Conservation (phyloP, 2,329 filamentous ascomycete species). For the Colletotrichum abscissum region DNA sequence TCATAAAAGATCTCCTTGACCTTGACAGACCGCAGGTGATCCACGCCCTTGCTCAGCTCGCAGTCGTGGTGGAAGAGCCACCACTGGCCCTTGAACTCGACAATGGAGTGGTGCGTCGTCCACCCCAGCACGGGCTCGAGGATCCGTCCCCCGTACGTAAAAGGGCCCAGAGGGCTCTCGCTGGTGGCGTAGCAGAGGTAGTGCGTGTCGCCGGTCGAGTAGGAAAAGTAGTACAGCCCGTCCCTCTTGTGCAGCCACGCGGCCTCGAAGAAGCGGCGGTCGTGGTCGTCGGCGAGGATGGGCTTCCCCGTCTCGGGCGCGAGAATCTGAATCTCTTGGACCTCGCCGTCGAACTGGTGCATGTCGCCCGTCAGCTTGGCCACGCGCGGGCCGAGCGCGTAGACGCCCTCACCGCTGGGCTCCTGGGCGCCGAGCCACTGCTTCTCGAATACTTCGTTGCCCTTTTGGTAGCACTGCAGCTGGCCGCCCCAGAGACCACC, state of each 20-base stretch:
- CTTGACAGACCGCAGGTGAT: slow-evolving; percentile 80
- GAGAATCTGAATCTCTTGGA: slow-evolving; percentile 72
- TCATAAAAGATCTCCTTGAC: slow-evolving; percentile 81
- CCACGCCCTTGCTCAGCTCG: slow-evolving; percentile 73
- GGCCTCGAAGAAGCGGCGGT: slow-evolving; percentile 82
- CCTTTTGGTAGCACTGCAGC: slow-evolving; percentile 77
- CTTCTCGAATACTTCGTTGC: slow-evolving; percentile 65
- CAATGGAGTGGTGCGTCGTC: slow-evolving; percentile 86
- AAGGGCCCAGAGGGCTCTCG: slow-evolving; percentile 74
- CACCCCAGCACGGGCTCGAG: slow-evolving; percentile 82
- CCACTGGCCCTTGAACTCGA: slow-evolving; percentile 78
- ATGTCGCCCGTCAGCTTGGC: slow-evolving; percentile 74
- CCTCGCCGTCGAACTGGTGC: slow-evolving; percentile 66
- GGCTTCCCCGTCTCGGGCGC: slow-evolving; percentile 69
- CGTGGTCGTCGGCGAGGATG: slow-evolving; percentile 75
- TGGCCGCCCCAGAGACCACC: slow-evolving; percentile 86
- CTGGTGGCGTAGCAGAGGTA: slow-evolving; percentile 77
- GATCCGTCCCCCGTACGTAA: slow-evolving; percentile 77
- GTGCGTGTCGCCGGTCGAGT: slow-evolving; percentile 83
- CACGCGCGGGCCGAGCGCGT: slow-evolving; percentile 74
- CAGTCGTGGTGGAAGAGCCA: slow-evolving; percentile 84
- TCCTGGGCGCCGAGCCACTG: slow-evolving; percentile 68
- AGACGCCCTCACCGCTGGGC: slow-evolving; percentile 63
- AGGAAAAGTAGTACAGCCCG: slow-evolving; percentile 79
- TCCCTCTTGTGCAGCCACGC: slow-evolving; percentile 82